Percentiles rank a stretch among this genome's conserved stretches.
These are phyloP conservation scores for Papilionanthe hybrid DNA, from an alignment of 116 monocot genomes.

Conservation along the genomic window DNA sequence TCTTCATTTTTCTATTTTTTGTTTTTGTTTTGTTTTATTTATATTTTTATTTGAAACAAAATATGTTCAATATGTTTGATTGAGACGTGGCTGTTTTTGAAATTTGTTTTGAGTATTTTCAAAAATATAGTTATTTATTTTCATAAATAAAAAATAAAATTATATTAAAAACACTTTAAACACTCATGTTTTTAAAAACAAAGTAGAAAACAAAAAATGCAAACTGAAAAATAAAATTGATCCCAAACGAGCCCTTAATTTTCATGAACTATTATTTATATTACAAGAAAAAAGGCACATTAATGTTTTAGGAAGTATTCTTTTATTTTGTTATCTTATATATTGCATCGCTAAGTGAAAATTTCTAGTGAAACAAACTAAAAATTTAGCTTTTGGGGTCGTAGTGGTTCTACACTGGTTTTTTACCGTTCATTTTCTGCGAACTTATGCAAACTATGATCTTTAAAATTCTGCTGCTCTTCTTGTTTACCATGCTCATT, in stretches of 20 bases:
- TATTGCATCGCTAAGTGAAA: not conserved
- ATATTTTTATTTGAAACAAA: too few relatives aligned
- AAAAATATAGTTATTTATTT: too few relatives aligned
- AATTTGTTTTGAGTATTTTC: too few relatives aligned
- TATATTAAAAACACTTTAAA: too few relatives aligned
- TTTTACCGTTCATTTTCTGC: not conserved
- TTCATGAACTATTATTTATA: not conserved
- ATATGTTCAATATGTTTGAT: too few relatives aligned
- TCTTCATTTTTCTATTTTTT: too few relatives aligned
- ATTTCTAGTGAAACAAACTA: not conserved
- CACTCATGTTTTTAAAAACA: too few relatives aligned
- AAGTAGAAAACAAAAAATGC: too few relatives aligned
- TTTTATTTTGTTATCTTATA: not conserved
- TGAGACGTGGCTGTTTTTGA: too few relatives aligned
- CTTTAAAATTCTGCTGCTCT: not conserved
- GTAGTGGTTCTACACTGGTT: not conserved
- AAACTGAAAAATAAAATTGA: too few relatives aligned
- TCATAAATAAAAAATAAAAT: too few relatives aligned
- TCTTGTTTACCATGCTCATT: not conserved
- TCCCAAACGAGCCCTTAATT: not conserved
- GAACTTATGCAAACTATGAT: not conserved
- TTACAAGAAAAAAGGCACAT: not conserved
- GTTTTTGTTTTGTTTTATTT: too few relatives aligned
- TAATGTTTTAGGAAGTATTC: not conserved
- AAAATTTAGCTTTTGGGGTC: not conserved